Evolutionary conservation across 345 rosid species (phyloP).

Genomic region (Murraya paniculata): DNA sequence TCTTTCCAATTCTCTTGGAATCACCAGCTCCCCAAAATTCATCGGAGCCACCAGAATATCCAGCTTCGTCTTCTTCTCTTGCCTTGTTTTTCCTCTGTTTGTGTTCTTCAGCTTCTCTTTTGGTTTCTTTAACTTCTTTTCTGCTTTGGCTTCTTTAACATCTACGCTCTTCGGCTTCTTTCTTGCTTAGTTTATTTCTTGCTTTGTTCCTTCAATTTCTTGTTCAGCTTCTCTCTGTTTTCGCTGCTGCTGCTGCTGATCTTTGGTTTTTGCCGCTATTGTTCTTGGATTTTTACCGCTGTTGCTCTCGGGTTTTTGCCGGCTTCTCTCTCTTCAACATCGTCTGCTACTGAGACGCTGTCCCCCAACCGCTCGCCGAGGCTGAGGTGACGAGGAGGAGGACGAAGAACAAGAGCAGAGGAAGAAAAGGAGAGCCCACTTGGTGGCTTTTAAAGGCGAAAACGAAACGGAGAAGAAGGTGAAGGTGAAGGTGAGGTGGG

Average conservation of each 20-base stretch:
- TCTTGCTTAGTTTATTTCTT: too few relatives aligned
- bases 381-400: too few relatives aligned
- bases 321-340: slow-evolving; percentile 75
- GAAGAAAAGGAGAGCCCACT: slow-evolving; percentile 28
- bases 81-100: too few relatives aligned
- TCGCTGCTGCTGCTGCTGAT: too few relatives aligned
- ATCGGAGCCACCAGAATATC: slow-evolving; percentile 45
- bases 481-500: slow-evolving; percentile 43
- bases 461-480: slow-evolving; percentile 63
- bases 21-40: slow-evolving; percentile 34
- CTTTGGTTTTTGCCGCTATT: too few relatives aligned
- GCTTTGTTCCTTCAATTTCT: too few relatives aligned
- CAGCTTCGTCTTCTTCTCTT: slow-evolving; percentile 27
- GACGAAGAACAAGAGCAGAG: background rate
- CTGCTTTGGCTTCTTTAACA: too few relatives aligned
- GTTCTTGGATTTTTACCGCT: slow-evolving; percentile 21
- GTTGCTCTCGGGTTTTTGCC: slow-evolving; percentile 2
- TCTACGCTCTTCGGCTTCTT: too few relatives aligned
- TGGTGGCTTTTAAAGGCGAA: slow-evolving; percentile 59
- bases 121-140: too few relatives aligned
- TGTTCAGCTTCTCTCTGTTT: too few relatives aligned
- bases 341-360: background rate
- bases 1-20: slow-evolving; percentile 32
- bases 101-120: too few relatives aligned
- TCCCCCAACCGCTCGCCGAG: background rate